These are phyloP conservation scores for Curvularia eragrostidis DNA, from an alignment of 2,329 filamentous ascomycete genomes.

Conservation along the genomic window DNA sequence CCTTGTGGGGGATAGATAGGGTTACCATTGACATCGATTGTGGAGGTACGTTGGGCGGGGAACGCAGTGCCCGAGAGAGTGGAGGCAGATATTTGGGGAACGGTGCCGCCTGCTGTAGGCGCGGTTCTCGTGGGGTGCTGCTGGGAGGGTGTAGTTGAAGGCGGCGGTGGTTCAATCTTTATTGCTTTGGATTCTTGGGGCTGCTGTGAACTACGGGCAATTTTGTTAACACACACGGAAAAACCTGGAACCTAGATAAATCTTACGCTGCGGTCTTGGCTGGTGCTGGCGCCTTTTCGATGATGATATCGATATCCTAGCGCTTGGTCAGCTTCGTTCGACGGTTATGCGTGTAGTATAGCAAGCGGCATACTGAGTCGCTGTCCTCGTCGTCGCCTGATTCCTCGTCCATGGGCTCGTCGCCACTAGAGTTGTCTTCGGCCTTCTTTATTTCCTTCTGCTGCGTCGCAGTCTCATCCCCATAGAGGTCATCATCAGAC, in stretches of 20 bases:
- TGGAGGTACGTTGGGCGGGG: constrained; percentile 75
- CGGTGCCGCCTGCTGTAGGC: constrained; percentile 20
- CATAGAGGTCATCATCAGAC: constrained; percentile 61
- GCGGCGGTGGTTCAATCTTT: constrained; percentile 47
- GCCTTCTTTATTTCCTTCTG: constrained; percentile 36
- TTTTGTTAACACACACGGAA: constrained; percentile 22
- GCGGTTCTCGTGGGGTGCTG: constrained; percentile 15
- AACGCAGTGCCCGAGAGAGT: constrained; percentile 52
- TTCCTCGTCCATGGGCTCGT: constrained; percentile 56
- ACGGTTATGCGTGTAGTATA: constrained; percentile 16
- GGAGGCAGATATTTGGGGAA: constrained; percentile 30
- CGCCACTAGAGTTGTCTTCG: constrained; percentile 45
- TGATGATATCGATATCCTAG: constrained; percentile 62
- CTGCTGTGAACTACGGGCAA: constrained; percentile 27
- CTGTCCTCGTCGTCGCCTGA: constrained; percentile 54
- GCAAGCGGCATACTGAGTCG: constrained; percentile 47
- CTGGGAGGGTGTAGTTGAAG: constrained; percentile 28
- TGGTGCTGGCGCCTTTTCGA: constrained; percentile 54
- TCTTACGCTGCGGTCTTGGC: constrained; percentile 46
- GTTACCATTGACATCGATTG: constrained; percentile 81
- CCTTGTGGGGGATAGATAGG: constrained; percentile 75
- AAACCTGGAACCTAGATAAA: neutral
- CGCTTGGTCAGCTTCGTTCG: constrained; percentile 27
- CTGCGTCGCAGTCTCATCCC: constrained; percentile 38
- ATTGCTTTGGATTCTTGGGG: constrained; percentile 46